Base-by-base conservation (phyloP, 2,329 filamentous ascomycete species). In the Celoporthe dispersa region DNA sequence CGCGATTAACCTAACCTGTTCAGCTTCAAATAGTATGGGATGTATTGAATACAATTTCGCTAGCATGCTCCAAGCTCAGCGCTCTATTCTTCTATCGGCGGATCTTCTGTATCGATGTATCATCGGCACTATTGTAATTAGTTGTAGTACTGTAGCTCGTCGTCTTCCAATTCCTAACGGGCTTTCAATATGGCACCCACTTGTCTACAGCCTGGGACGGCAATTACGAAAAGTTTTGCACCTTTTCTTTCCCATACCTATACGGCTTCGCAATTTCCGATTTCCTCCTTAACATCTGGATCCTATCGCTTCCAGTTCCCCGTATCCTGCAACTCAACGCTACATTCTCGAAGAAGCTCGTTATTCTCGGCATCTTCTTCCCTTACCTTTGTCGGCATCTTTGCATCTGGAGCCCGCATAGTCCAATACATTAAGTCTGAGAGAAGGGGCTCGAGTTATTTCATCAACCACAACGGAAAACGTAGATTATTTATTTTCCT, bases 21-120 rank as follows among this genome's bases (percentile, higher is more conserved):
- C 60, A 63, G 60, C 35, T 63, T 63, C 60, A 63, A 25, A 63
- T 63, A 63, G 60, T 44, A 63, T 63, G 35, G 60, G 60, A 63
- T 44, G 39, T 63, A 19, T 44, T 63, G 35, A 35, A n/a, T 41
- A 44, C 60, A 41, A 63, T 35, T 41, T 63, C 60, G 19, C 39
- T 63, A n/a, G 60, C 60, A 41, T 63, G 60, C 60, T 41, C 60
- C 35, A 63, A 63, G n/a, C 39, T 63, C 35, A 63, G 60, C 60
- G 60, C 60, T 63, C 35, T 63, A 19, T 63, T 63, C 35, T 63
- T 63, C 60, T 63, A 63, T 44, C 60, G 60, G 35, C 60, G 60
- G 35, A 63, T 63, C 39, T 63, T 63, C 60, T 63, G 35, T 63
- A 35, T 63, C 39, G 60, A 41, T n/a, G 35, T 35, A 63, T 44